Percentiles rank a stretch among this genome's conserved stretches.
These are phyloP conservation scores for Chamaecrista fasciculata DNA, from an alignment of 306 rosid genomes.

Conservation along the genomic window DNA sequence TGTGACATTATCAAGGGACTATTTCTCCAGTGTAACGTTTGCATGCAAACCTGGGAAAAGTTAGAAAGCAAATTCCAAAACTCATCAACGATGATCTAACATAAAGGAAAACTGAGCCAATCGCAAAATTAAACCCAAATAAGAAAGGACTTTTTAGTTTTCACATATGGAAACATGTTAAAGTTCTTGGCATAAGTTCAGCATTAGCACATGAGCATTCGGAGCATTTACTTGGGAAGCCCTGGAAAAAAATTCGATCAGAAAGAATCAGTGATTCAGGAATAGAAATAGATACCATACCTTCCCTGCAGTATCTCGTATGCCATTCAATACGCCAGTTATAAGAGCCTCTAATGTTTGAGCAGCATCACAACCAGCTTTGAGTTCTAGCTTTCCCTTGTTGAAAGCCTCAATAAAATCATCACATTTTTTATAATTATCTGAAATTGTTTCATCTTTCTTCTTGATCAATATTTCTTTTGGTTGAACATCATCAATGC, in stretches of 20 bases:
- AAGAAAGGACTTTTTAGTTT: background rate
- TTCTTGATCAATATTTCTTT: constrained; percentile 46
- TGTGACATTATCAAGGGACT: constrained; percentile 98
- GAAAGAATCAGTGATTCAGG: constrained; percentile 10
- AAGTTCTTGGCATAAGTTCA: background rate
- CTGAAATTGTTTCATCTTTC: constrained; percentile 56
- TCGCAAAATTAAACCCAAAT: background rate
- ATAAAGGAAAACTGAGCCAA: constrained; percentile 13
- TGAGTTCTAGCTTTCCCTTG: constrained; percentile 65
- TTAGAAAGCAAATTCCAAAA: background rate
- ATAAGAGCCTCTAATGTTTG: constrained; percentile 74
- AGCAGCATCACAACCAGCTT: constrained; percentile 92
- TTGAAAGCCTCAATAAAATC: constrained; percentile 52
- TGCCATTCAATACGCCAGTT: constrained; percentile 52
- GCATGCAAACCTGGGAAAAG: constrained; percentile 72
- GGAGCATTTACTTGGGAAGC: background rate
- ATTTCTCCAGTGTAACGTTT: constrained; percentile 86
- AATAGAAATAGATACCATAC: constrained; percentile 33
- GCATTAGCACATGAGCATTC: background rate
- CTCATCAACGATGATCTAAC: constrained; percentile 11
- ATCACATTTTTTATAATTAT: constrained; percentile 59
- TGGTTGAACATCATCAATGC: constrained; percentile 95
- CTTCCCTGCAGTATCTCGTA: constrained; percentile 71
- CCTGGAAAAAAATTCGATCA: background rate
- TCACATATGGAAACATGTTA: background rate